phyloP scores from a whole-genome alignment of 805 yeast species.

The Candida bentonensis region DNA sequence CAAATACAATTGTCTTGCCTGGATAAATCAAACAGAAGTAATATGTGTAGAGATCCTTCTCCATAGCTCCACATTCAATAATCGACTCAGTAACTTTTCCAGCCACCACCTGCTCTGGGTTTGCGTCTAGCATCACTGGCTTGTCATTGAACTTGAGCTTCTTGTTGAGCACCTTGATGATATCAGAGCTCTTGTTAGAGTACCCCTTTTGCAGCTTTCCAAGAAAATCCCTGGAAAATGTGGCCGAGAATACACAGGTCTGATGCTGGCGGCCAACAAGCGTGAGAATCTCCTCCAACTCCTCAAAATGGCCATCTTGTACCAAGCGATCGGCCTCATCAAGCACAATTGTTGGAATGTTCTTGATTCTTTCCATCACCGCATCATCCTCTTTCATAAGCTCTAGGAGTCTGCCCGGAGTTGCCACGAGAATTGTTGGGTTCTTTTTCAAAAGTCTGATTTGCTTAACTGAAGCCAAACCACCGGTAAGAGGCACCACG shows the following conservation, averaged over 20 bases:
- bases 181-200: conserved; percentile 31
- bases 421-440: conserved; percentile 76
- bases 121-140: conserved; percentile 69
- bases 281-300: conserved; percentile 68
- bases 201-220: conserved; percentile 37
- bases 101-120: conserved; percentile 72
- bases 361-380: conserved; percentile 27
- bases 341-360: conserved; percentile 43
- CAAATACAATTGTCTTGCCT: conserved; percentile 80
- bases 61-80: conserved; percentile 81
- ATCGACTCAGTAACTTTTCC: conserved; percentile 67
- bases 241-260: conserved; percentile 88
- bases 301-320: conserved; percentile 94
- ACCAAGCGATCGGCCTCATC: conserved; percentile 95
- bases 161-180: conserved; percentile 46
- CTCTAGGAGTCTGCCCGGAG: conserved; percentile 90
- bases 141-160: conserved; percentile 57
- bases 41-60: conserved; percentile 80
- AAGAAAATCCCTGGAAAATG: conserved; percentile 74
- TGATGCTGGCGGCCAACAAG: conserved; percentile 52
- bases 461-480: conserved; percentile 87
- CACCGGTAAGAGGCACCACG: conserved; percentile 80
- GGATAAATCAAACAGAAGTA: conserved; percentile 78
- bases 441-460: conserved; percentile 55
- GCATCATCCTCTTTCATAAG: conserved; percentile 32